Evolutionary conservation across 78 protist species (phyloP), one percentile per base, ranked within the genome.

Genomic region (Dictyostelium capitatum): DNA sequence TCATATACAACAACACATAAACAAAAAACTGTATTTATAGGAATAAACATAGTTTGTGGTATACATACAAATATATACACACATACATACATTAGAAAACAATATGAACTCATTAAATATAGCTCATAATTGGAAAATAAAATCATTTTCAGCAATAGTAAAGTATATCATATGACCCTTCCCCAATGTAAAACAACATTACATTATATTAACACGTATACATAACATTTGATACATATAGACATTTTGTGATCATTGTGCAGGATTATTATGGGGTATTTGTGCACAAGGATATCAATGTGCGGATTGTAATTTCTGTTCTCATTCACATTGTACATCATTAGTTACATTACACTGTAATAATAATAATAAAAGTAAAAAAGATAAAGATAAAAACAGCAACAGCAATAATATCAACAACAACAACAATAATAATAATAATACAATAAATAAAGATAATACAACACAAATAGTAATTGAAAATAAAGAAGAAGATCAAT

Each of bases 241-340:
- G 90, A 77, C 92, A 87, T 87, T 87, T 77, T 87, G 92, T 77
- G 92, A 87, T 77, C 79, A 87, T 65, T 87, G 92, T 87, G 92
- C 73, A 19, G 25, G 59, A 30, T 32, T 87, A 50, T 51, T 87
- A 64, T 87, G 70, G 74, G 70, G 78, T 17, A 59, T 87, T 9
- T 87, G 92, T 23, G 17, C 30, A 12, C 84, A 77, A 47, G 92
- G 84, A 37, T 87, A n/a, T 37, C 92, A 87, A 77, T 87, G 92
- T 62, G 10, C 30, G 0, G 82, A 46, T 62, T 87, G 92, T 28
- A 87, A 87, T 53, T 87, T 87, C 50, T 77, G 79, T 50, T 41
- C 84, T 15, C 92, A 87, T 64, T 87, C 92, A 6, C 51, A 59
- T n/a, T 87, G 92, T 32, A 30, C 79, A 46, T 4, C 50, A 17